phyloP scores from a whole-genome alignment of 2,329 filamentous ascomycete genomes.

The Phyllosticta citriasiana region DNA sequence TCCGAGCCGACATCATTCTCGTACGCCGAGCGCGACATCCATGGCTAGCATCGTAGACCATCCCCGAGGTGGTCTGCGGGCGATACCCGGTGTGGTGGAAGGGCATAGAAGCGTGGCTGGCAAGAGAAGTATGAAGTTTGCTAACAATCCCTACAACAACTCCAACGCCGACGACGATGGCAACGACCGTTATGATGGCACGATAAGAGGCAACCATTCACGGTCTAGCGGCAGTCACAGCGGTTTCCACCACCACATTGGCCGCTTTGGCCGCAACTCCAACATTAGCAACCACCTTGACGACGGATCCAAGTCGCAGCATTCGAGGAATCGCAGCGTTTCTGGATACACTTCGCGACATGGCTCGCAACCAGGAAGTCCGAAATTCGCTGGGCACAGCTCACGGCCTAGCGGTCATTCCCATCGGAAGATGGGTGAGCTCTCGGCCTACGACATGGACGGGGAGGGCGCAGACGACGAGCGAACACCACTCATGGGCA shows the following conservation, averaged over 20 bases:
- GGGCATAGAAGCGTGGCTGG: constrained; percentile 52
- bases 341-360: constrained; percentile 51
- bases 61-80: constrained; percentile 42
- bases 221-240: constrained; percentile 51
- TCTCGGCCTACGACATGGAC: constrained; percentile 69
- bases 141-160: constrained; percentile 63
- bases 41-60: constrained; percentile 58
- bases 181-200: constrained; percentile 29
- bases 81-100: constrained; percentile 60
- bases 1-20: constrained; percentile 66
- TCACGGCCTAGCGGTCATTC: constrained; percentile 29
- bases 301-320: constrained; percentile 56
- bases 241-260: constrained; percentile 71
- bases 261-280: constrained; percentile 56
- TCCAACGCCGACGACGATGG: constrained; percentile 42
- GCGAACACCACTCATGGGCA: constrained; percentile 66
- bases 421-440: constrained; percentile 49
- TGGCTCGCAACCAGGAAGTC: constrained; percentile 49
- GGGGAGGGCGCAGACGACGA: constrained; percentile 78
- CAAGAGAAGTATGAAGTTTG: constrained; percentile 96
- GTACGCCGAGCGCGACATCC: constrained; percentile 89
- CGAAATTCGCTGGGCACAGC: constrained; percentile 43
- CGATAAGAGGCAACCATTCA: constrained; percentile 30
- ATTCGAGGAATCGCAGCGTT: constrained; percentile 51
- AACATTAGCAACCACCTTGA: constrained; percentile 2